Percentiles rank a stretch among this genome's conserved stretches.
phyloP scores from a whole-genome alignment of 306 rosid species.

The Boehmeria nivea region DNA sequence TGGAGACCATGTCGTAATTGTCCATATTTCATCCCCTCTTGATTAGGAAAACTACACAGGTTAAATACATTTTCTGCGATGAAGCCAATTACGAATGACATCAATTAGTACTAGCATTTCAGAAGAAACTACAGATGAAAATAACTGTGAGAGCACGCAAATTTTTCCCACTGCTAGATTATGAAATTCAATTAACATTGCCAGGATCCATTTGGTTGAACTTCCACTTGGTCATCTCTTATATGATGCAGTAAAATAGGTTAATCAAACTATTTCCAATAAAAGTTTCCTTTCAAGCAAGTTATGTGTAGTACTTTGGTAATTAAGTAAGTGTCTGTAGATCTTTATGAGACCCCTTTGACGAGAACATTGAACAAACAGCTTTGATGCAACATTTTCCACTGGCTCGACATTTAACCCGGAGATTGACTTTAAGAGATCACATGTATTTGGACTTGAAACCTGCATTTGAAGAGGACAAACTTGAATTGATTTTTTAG shows the following conservation, averaged over 20 bases:
- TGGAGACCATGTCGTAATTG: conserved; percentile 54
- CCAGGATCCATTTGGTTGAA: background rate
- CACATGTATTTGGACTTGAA: conserved; percentile 81
- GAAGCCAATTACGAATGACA: conserved; percentile 21
- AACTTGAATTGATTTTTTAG: conserved; percentile 18
- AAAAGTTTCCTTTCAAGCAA: conserved; percentile 2
- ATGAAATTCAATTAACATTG: background rate
- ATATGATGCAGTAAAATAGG: background rate
- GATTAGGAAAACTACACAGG: conserved; percentile 60
- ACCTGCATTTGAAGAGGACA: conserved; percentile 58
- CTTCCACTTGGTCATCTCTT: background rate
- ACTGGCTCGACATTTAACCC: conserved; percentile 85
- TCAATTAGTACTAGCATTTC: conserved; percentile 13
- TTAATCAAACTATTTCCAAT: background rate
- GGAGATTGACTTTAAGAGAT: conserved; percentile 75
- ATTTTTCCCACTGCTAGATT: background rate
- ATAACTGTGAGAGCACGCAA: conserved; percentile 5
- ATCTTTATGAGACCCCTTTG: conserved; percentile 94
- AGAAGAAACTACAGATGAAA: conserved; percentile 1
- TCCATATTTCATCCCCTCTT: conserved; percentile 62
- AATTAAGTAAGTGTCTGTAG: conserved; percentile 93
- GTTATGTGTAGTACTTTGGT: conserved; percentile 49
- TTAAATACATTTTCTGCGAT: conserved; percentile 87
- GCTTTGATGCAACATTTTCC: conserved; percentile 87
- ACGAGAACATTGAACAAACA: conserved; percentile 98